phyloP scores from a whole-genome alignment of 2,329 filamentous ascomycete genomes.

The Fusarium drepaniforme region DNA sequence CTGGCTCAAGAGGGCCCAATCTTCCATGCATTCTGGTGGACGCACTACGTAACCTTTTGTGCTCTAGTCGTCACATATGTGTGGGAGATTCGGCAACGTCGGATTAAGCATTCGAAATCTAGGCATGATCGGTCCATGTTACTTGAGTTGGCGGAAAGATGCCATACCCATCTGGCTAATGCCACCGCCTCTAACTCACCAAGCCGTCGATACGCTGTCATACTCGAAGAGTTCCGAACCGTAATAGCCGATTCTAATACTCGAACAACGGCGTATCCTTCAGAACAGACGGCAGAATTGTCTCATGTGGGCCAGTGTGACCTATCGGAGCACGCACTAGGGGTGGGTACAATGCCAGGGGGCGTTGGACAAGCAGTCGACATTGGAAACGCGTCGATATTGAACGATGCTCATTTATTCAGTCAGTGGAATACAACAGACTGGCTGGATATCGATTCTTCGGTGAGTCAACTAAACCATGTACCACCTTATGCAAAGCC shows the following conservation, averaged over 20 bases:
- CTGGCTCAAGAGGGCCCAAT: constrained; percentile 53
- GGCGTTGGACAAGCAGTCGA: neutral
- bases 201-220: constrained; percentile 34
- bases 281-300: neutral
- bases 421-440: constrained; percentile 34
- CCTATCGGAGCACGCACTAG: neutral
- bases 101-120: constrained; percentile 20
- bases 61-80: constrained; percentile 67
- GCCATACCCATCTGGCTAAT: constrained; percentile 31
- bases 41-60: constrained; percentile 66
- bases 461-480: constrained; percentile 12
- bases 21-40: constrained; percentile 66
- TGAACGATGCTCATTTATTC: constrained; percentile 17
- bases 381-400: neutral
- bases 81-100: constrained; percentile 53
- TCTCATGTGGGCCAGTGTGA: neutral
- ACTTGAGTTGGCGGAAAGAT: constrained; percentile 42
- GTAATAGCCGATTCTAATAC: constrained; percentile 4
- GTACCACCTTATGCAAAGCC: neutral
- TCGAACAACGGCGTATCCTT: neutral
- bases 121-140: constrained; percentile 28
- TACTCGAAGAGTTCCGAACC: constrained; percentile 29
- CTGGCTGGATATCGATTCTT: constrained; percentile 35
- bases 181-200: constrained; percentile 36
- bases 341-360: neutral